phyloP scores from a whole-genome alignment of 2,329 filamentous ascomycete species.

The Aspergillus proliferans region DNA sequence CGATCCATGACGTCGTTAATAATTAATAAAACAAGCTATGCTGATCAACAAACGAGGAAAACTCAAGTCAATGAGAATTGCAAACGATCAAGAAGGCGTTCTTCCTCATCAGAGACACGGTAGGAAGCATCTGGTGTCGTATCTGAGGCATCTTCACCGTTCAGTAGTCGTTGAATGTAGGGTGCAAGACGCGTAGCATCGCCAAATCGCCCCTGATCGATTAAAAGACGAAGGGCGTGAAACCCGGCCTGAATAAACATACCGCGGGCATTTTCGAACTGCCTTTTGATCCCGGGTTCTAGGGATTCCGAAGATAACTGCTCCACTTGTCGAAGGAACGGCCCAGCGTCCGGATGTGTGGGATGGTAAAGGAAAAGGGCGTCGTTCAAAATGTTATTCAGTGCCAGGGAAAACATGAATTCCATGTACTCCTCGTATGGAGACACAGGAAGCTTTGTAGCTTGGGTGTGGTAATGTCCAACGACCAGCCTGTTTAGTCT shows the following conservation, averaged over 20 bases:
- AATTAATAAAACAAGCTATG: neutral
- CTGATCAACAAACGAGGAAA: neutral
- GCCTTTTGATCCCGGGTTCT: slow-evolving; percentile 14
- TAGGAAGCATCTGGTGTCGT: slow-evolving; percentile 9
- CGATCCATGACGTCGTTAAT: neutral
- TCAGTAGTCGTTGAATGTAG: slow-evolving; percentile 26
- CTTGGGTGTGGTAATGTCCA: slow-evolving; percentile 9
- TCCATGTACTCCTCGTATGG: slow-evolving; percentile 30
- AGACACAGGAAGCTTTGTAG: slow-evolving; percentile 19
- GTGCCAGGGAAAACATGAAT: slow-evolving; percentile 17
- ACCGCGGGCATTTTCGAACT: slow-evolving; percentile 17
- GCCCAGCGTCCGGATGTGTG: slow-evolving; percentile 24
- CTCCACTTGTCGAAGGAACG: slow-evolving; percentile 23
- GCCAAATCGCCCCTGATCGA: slow-evolving; percentile 24
- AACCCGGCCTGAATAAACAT: slow-evolving; percentile 28
- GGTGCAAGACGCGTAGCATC: slow-evolving; percentile 25
- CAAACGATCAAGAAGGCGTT: slow-evolving; percentile 20
- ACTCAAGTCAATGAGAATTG: slow-evolving; percentile 16
- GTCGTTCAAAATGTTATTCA: slow-evolving; percentile 19
- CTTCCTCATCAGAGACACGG: slow-evolving; percentile 15
- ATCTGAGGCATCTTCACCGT: slow-evolving; percentile 13
- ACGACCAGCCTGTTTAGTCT: slow-evolving; percentile 22
- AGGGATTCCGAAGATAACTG: slow-evolving; percentile 7
- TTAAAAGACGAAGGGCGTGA: slow-evolving; percentile 33
- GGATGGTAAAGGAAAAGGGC: slow-evolving; percentile 35